phyloP scores from a whole-genome alignment of 306 rosid genomes.

The Cicer arietinum region DNA sequence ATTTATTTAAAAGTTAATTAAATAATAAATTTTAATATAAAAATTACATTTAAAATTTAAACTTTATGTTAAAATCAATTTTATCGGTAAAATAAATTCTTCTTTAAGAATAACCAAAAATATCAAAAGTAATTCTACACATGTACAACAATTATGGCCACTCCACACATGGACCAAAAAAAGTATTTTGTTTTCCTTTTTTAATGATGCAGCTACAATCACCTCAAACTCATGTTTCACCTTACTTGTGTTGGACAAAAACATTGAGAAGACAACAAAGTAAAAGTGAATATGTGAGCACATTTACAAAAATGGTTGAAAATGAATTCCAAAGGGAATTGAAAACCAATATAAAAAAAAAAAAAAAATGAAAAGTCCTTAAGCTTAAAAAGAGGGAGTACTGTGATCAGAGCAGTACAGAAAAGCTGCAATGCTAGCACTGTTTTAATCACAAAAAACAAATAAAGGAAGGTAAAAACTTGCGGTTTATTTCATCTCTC shows the following conservation, averaged over 20 bases:
- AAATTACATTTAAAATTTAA: no score
- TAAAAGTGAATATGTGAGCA: conserved; percentile 9
- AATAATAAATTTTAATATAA: no score
- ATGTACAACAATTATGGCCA: no score
- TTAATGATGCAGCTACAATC: conserved; percentile 23
- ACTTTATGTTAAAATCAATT: no score
- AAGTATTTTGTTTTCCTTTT: conserved; percentile 28
- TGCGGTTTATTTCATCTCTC: conserved; percentile 45
- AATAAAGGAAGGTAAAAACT: conserved; percentile 46
- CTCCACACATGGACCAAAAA: no score
- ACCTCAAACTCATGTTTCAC: conserved; percentile 49
- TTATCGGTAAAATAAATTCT: no score
- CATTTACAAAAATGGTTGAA: conserved; percentile 35
- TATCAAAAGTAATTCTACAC: no score
- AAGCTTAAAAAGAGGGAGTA: conserved; percentile 49
- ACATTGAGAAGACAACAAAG: not conserved
- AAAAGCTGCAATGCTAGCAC: conserved; percentile 53
- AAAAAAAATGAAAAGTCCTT: conserved; percentile 10
- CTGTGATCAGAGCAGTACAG: conserved; percentile 46
- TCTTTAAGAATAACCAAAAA: no score
- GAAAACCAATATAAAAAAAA: conserved; percentile 28
- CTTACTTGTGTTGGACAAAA: conserved; percentile 15
- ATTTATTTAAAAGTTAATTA: no score
- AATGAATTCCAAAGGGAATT: conserved; percentile 35
- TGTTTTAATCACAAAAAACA: conserved; percentile 51